These are phyloP conservation scores for Apiospora saccharicola DNA, from an alignment of 2,329 filamentous ascomycete genomes.

Conservation along the genomic window DNA sequence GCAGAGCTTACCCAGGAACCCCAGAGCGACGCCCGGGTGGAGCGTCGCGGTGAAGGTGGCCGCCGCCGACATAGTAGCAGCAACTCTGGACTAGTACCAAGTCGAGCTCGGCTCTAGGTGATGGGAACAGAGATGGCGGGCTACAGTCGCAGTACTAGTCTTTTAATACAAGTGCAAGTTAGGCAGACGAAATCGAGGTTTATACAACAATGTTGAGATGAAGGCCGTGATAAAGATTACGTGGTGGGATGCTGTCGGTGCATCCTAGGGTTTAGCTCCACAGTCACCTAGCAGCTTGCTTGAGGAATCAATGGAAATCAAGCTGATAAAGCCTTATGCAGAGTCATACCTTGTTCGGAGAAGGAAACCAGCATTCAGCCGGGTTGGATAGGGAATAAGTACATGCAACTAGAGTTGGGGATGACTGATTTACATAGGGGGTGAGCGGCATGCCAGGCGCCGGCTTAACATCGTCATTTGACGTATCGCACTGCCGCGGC, in stretches of 20 bases:
- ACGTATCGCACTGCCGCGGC: slow-evolving; percentile 14
- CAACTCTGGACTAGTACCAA: not conserved
- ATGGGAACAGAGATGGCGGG: not conserved
- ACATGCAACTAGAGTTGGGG: not conserved
- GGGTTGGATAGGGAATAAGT: not conserved
- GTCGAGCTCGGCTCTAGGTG: not conserved
- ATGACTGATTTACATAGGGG: not conserved
- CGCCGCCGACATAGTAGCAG: slow-evolving; percentile 37
- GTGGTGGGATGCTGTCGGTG: slow-evolving; percentile 1
- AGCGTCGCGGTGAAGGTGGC: slow-evolving; percentile 41
- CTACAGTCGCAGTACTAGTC: not conserved
- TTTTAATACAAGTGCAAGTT: not conserved
- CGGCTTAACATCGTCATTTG: slow-evolving; percentile 23
- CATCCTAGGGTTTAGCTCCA: slow-evolving; percentile 4
- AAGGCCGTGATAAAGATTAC: not conserved
- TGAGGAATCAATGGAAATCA: slow-evolving; percentile 13
- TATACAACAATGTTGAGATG: not conserved
- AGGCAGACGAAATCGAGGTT: not conserved
- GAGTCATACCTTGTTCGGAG: slow-evolving; percentile 2
- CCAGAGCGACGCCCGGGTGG: slow-evolving; percentile 41
- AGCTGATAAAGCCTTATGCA: slow-evolving; percentile 3
- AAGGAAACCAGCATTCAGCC: not conserved
- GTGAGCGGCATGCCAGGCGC: not conserved
- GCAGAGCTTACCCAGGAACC: slow-evolving; percentile 39
- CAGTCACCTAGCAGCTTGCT: not conserved